phyloP scores from a whole-genome alignment of 768 basidiomycete genomes.

The Butyriboletus loyo region DNA sequence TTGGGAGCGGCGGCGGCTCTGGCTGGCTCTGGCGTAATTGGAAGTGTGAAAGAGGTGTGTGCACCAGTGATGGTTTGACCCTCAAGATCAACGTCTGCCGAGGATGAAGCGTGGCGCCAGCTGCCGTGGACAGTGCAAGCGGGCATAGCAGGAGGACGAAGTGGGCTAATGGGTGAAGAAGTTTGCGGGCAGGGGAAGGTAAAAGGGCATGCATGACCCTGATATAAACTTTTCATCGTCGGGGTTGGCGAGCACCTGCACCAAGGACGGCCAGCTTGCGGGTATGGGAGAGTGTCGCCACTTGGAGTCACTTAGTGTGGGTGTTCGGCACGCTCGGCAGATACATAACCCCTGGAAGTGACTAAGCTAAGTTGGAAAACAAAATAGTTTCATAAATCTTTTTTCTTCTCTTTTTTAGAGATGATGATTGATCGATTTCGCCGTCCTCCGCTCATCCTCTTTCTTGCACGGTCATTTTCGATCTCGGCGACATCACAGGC shows the following conservation, averaged over 20 bases:
- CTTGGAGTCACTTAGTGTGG: neutral
- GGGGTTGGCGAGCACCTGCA: slow-evolving; percentile 4
- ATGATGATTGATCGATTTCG: slow-evolving; percentile 36
- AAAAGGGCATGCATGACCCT: neutral
- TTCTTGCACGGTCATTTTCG: slow-evolving; percentile 33
- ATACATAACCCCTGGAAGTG: slow-evolving; percentile 10
- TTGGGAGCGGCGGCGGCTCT: slow-evolving; percentile 2
- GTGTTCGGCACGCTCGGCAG: slow-evolving; percentile 22
- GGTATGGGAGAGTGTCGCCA: neutral
- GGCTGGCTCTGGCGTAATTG: slow-evolving; percentile 3
- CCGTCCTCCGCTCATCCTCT: slow-evolving; percentile 11
- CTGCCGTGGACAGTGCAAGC: slow-evolving; percentile 9
- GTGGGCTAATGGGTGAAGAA: neutral
- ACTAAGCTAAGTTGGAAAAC: neutral
- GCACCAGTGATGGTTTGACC: slow-evolving; percentile 13
- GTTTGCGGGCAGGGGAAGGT: neutral
- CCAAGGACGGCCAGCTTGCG: neutral
- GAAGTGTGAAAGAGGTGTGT: slow-evolving; percentile 4
- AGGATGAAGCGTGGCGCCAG: slow-evolving; percentile 13
- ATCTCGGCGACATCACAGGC: slow-evolving; percentile 35
- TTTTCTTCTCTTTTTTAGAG: slow-evolving; percentile 6
- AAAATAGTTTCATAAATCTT: neutral
- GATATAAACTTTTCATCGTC: slow-evolving; percentile 16
- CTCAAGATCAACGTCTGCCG: slow-evolving; percentile 11
- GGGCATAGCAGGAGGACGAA: neutral